phyloP scores from a whole-genome alignment of 2,329 filamentous ascomycete species.

The Colletotrichum higginsianum region DNA sequence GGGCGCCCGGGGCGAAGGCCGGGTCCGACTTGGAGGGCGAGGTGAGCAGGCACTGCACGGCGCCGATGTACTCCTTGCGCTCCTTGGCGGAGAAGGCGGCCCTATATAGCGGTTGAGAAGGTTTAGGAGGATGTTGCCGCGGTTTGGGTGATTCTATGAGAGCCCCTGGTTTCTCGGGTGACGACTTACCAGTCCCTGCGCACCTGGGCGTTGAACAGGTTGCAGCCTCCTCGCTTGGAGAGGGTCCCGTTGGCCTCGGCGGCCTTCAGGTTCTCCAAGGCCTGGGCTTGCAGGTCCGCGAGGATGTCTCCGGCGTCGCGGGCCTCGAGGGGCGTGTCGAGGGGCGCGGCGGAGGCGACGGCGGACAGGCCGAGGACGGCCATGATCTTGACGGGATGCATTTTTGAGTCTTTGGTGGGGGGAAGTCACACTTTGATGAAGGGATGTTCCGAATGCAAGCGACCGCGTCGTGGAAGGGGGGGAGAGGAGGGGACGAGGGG shows the following conservation, averaged over 20 bases:
- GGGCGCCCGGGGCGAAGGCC: slow-evolving; percentile 32
- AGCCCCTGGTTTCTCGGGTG: background rate
- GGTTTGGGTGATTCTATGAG: background rate
- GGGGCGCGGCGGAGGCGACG: slow-evolving; percentile 10
- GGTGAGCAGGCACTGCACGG: slow-evolving; percentile 40
- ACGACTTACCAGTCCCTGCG: slow-evolving; percentile 29
- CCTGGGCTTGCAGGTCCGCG: slow-evolving; percentile 24
- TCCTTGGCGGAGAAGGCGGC: slow-evolving; percentile 45
- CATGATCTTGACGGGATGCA: slow-evolving; percentile 26
- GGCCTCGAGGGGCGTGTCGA: slow-evolving; percentile 24
- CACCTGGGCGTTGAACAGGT: slow-evolving; percentile 20
- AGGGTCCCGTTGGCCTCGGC: slow-evolving; percentile 33
- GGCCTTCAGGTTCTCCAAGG: slow-evolving; percentile 28
- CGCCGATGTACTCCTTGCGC: slow-evolving; percentile 42
- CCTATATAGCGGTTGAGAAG: slow-evolving; percentile 25
- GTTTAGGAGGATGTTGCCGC: no score
- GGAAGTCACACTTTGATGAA: slow-evolving; percentile 9
- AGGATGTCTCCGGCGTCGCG: slow-evolving; percentile 22
- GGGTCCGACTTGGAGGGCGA: slow-evolving; percentile 29
- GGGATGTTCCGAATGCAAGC: slow-evolving; percentile 25
- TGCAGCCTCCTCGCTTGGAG: slow-evolving; percentile 25
- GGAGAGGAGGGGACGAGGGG: background rate
- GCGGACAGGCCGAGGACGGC: slow-evolving; percentile 25
- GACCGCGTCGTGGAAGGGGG: background rate
- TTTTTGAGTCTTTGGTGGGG: background rate